These are phyloP conservation scores for Colletotrichum destructivum DNA, from an alignment of 2,329 filamentous ascomycete species.

Conservation along the genomic window DNA sequence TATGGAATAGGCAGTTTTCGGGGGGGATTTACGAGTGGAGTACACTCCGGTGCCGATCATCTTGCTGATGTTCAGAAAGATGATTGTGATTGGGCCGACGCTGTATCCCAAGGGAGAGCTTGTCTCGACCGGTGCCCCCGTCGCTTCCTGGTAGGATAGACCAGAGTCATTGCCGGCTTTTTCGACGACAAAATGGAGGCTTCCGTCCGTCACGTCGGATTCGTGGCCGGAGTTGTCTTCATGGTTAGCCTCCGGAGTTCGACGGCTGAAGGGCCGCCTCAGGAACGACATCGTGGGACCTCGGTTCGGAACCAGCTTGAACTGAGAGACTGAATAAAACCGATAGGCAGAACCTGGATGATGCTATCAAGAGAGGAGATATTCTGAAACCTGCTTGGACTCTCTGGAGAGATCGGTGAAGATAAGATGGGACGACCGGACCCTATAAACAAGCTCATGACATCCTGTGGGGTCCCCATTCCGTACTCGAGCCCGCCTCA, in stretches of 20 bases:
- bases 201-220: neutral
- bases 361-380: neutral
- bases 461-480: neutral
- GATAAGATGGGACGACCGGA: neutral
- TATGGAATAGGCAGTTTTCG: neutral
- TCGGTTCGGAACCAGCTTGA: no score
- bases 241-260: neutral
- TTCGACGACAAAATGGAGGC: conserved; percentile 16
- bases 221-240: neutral
- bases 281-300: neutral
- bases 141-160: conserved; percentile 69
- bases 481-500: neutral
- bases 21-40: neutral
- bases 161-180: conserved; percentile 63
- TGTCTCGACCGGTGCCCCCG: conserved; percentile 72
- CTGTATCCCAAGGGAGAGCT: conserved; percentile 72
- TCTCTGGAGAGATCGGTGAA: neutral
- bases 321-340: neutral
- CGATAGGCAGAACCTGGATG: neutral
- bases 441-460: neutral
- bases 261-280: neutral
- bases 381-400: neutral
- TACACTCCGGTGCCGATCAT: neutral
- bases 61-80: conserved; percentile 59
- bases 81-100: conserved; percentile 68